Evolutionary conservation across 768 basidiomycete species (phyloP), one percentile per base, ranked within the genome.

Genomic region (Collybia sordida): DNA sequence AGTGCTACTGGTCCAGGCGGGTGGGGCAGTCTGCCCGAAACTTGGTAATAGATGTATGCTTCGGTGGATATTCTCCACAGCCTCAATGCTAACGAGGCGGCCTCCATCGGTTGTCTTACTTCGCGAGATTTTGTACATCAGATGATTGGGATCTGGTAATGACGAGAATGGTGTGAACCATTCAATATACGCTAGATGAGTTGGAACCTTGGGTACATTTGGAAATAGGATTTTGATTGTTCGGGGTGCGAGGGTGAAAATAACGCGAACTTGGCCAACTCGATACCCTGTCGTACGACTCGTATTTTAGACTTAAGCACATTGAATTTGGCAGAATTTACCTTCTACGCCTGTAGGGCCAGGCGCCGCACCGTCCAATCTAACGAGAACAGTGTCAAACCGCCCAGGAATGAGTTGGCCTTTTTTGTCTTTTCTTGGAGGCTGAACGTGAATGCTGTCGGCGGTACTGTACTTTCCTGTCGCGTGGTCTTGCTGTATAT

Each of bases 401-500:
- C 72, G 57, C 72, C 74, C 3, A 63, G 52, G 1, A 53, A 61
- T 1, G 59, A 63, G 6, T 4, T 48, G 37, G 0, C 57, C 49
- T 5, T 51, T 50, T 21, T 47, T 52, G 40, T 62, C 53, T 14
- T 17, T n/a, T n/a, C n/a, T n/a, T n/a, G n/a, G n/a, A 31, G 54
- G 53, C 18, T 62, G 40, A 9, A 53, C 59, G 51, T 74, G 67
- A 3, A 70, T 54, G 18, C 59, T 45, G 47, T 72, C 68, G 24
- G 4, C 61, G 42, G 47, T 51, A 24, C 25, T 22, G 21, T 38
- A 43, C 22, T n/a, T n/a, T n/a, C n/a, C n/a, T n/a, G n/a, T n/a
- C 35, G 25, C 59, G 49, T 6, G 63, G 1, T 24, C 55, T 51
- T 14, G 37, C 24, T 2, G 35, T 3, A 7, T 53, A 50, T 17